These are phyloP conservation scores for Naganishia antarctica DNA, from an alignment of 768 basidiomycete genomes.

Conservation along the genomic window DNA sequence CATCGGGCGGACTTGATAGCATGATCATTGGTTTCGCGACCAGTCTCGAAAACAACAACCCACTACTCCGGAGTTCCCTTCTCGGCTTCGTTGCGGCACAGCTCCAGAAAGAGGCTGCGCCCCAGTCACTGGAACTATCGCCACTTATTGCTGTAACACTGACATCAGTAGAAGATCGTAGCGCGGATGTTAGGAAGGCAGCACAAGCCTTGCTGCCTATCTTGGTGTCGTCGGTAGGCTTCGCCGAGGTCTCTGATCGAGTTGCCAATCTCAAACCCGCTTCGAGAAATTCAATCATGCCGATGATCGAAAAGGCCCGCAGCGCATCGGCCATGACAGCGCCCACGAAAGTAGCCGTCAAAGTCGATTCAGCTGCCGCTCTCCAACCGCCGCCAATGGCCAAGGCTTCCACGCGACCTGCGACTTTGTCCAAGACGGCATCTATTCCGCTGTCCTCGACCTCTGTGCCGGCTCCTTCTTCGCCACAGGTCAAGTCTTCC, in stretches of 20 bases:
- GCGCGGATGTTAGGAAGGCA: slow-evolving; percentile 81
- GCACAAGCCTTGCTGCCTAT: slow-evolving; percentile 75
- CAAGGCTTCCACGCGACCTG: slow-evolving; percentile 4
- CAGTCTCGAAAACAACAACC: slow-evolving; percentile 75
- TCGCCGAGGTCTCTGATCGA: slow-evolving; percentile 78
- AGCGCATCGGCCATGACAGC: slow-evolving; percentile 40
- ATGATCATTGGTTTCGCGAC: slow-evolving; percentile 73
- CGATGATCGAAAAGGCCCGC: slow-evolving; percentile 77
- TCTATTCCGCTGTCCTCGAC: neutral
- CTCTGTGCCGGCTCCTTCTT: slow-evolving; percentile 17
- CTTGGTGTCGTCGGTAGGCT: slow-evolving; percentile 70
- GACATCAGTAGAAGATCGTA: slow-evolving; percentile 82
- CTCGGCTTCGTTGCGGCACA: slow-evolving; percentile 44
- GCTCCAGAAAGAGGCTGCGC: slow-evolving; percentile 53
- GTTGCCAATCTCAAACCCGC: slow-evolving; percentile 85
- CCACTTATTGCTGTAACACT: slow-evolving; percentile 65
- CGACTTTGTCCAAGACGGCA: neutral
- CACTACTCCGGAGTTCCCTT: slow-evolving; percentile 65
- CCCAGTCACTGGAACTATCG: slow-evolving; percentile 60
- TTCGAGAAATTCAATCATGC: slow-evolving; percentile 72
- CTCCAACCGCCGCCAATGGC: slow-evolving; percentile 32
- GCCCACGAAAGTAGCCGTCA: slow-evolving; percentile 3
- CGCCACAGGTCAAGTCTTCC: slow-evolving; percentile 32
- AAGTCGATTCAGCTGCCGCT: slow-evolving; percentile 31
- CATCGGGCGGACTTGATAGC: slow-evolving; percentile 75